Evolutionary conservation across 2,329 filamentous ascomycete genomes (phyloP), one percentile per base, ranked within the genome.

Genomic region (Alternaria arbusti): DNA sequence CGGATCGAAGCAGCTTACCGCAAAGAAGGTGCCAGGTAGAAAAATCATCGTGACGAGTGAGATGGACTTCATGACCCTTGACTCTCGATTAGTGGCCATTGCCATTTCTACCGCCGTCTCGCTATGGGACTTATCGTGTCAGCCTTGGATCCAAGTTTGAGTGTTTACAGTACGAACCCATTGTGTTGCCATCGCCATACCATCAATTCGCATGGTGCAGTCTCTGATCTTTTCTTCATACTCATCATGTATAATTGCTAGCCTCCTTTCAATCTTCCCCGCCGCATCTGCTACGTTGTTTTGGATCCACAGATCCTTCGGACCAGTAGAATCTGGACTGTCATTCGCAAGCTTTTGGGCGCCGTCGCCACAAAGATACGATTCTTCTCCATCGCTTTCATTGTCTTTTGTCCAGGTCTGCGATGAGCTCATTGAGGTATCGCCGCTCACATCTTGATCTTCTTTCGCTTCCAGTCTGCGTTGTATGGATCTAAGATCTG

Each of bases 181-280:
- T 68, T 73, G 69, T 25, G 69, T 73, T 1, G 71, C 65, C 68
- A 73, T 73, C 0, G 71, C 69, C 68, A 73, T 73, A 3, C 69
- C 71, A 46, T 72, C 71, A 1, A 72, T 44, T 25, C 71, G 69
- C 68, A 72, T 72, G 0, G 60, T 72, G 25, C 67, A 71, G 49
- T 69, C 67, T 59, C 67, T 46, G 15, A 71, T 73, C 57, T 67
- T 70, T 11, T 69, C 70, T 6, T 70, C 66, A 43, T 71, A 70
- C 45, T 73, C 70, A 13, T 64, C 68, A 8, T 49, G 23, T 8
- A 73, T 69, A 8, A 60, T 28, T 4, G 36, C 25, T 10, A 72
- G 54, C 12, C 71, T 59, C 2, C 17, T 17, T 15, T 45, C 17
- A 7, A 45, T 45, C 43, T 45, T 45, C n/a, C n/a, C n/a, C n/a